Evolutionary conservation across 768 basidiomycete genomes (phyloP).

Genomic region (Lactarius hatsudake): DNA sequence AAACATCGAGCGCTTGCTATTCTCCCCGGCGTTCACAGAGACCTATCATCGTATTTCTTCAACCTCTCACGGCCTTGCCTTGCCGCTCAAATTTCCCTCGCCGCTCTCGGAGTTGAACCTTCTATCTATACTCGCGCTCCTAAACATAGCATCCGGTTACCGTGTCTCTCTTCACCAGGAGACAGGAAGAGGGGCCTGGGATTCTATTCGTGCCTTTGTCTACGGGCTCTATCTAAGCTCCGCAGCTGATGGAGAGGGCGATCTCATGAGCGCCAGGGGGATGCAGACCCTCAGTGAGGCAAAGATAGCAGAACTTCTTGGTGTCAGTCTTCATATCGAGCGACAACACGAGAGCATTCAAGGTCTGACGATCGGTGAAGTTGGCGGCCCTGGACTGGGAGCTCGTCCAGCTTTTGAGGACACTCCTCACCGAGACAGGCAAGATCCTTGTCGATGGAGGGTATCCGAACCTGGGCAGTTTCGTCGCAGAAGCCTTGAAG

Average conservation of each 20-base stretch:
- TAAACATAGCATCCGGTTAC: constrained; percentile 85
- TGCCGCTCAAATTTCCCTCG: constrained; percentile 80
- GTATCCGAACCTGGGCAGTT: constrained; percentile 68
- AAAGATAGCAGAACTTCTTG: constrained; percentile 71
- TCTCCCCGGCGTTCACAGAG: constrained; percentile 59
- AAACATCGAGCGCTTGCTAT: constrained; percentile 58
- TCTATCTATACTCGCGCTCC: constrained; percentile 68
- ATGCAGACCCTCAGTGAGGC: constrained; percentile 51
- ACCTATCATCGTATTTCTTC: constrained; percentile 61
- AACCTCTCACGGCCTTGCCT: constrained; percentile 59
- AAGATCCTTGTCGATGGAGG: constrained; percentile 54
- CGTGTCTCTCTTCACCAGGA: constrained; percentile 67
- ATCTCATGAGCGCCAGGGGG: constrained; percentile 65
- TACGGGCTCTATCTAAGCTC: constrained; percentile 73
- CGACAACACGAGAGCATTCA: constrained; percentile 63
- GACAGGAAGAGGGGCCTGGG: constrained; percentile 80
- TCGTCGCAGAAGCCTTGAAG: constrained; percentile 67
- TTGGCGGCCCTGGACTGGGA: constrained; percentile 73
- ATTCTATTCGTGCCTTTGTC: constrained; percentile 72
- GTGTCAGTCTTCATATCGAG: constrained; percentile 68
- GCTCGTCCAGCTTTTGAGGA: constrained; percentile 63
- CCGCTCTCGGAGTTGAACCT: constrained; percentile 75
- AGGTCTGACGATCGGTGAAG: constrained; percentile 70
- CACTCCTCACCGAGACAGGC: constrained; percentile 72
- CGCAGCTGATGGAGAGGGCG: constrained; percentile 47